Conservation (phyloP, 2,329 filamentous ascomycete species). For the Pezicula carpinea region DNA sequence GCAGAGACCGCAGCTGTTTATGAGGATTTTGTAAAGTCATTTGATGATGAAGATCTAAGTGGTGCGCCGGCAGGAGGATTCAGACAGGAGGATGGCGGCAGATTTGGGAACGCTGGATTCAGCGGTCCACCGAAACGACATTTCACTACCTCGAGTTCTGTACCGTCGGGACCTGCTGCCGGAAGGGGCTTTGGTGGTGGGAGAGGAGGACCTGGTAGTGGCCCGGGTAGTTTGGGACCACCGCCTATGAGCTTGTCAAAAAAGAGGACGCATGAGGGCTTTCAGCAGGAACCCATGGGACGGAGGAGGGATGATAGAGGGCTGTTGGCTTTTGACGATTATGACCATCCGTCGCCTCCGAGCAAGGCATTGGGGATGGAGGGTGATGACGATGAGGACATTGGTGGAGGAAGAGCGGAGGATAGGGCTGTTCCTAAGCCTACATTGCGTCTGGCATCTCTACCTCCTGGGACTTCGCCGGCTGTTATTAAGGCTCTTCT, state of each 20-base stretch:
- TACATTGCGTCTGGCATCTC: slow-evolving; percentile 54
- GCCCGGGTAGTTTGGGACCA: slow-evolving; percentile 58
- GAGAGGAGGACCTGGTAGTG: slow-evolving; percentile 42
- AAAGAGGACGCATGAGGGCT: slow-evolving; percentile 49
- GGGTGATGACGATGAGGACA: slow-evolving; percentile 37
- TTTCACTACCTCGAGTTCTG: slow-evolving; percentile 40
- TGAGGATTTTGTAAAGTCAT: slow-evolving; percentile 81
- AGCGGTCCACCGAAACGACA: slow-evolving; percentile 52
- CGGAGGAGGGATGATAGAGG: slow-evolving; percentile 28
- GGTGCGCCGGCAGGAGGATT: slow-evolving; percentile 15
- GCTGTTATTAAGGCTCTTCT: slow-evolving; percentile 56
- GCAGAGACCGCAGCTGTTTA: slow-evolving; percentile 85
- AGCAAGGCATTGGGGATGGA: slow-evolving; percentile 26
- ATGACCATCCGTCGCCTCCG: slow-evolving; percentile 19
- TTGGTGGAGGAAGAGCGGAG: slow-evolving; percentile 40
- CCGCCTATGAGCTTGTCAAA: slow-evolving; percentile 43
- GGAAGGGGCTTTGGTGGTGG: slow-evolving; percentile 24
- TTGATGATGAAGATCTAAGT: slow-evolving; percentile 51
- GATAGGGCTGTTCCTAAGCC: slow-evolving; percentile 54
- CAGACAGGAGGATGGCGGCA: slow-evolving; percentile 6
- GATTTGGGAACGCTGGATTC: slow-evolving; percentile 14
- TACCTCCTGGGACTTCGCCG: slow-evolving; percentile 57
- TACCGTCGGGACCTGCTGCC: slow-evolving; percentile 22
- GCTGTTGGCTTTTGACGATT: slow-evolving; percentile 28
- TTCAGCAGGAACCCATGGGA: slow-evolving; percentile 26